Evolutionary conservation across 1,139 yeast genomes (phyloP), one percentile per base, ranked within the genome.

Genomic region (Nakaseomyces kungkrabaensis): DNA sequence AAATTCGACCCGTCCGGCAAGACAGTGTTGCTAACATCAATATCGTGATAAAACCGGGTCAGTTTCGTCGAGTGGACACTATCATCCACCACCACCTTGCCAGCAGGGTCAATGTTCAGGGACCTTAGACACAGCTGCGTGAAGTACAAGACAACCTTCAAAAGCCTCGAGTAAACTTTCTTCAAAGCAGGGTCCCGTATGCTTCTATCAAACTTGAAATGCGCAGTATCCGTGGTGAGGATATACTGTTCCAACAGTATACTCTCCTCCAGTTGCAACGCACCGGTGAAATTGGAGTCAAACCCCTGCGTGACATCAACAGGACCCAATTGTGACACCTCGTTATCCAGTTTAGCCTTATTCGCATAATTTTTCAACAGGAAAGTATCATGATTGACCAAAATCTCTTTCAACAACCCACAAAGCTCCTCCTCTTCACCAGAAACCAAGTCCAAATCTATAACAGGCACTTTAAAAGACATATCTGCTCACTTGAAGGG

Each of bases 291-390:
- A 45, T 56, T 56, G 6, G 58, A 57, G 52, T 62, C 66, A 36
- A 63, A 58, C n/a, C 57, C 60, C 33, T 55, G 57, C 5, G 59
- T 58, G 1, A 47, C 34, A 8, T 51, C 59, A 1, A 13, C 37
- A n/a, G 31, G 29, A 8, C 37, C 10, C 37, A 57, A 45, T 8
- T 45, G 46, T 3, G 38, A 45, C 17, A 56, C 6, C 44, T 59
- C 49, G 3, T 42, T 50, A 37, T 54, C 56, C 26, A 64, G 43
- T 1, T 48, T 48, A 3, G 50, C 54, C 43, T 53, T 52, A 41
- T 62, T 59, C 6, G 68, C 67, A 48, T 59, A 63, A 49, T 64
- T 63, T 46, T 58, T 57, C 54, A 64, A 48, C 34, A 64, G 48
- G 45, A 64, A 62, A 4, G 62, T 57, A 48, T 64, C 66, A 45